phyloP scores from a whole-genome alignment of 2,329 filamentous ascomycete species.

The Lachnellula cervina region DNA sequence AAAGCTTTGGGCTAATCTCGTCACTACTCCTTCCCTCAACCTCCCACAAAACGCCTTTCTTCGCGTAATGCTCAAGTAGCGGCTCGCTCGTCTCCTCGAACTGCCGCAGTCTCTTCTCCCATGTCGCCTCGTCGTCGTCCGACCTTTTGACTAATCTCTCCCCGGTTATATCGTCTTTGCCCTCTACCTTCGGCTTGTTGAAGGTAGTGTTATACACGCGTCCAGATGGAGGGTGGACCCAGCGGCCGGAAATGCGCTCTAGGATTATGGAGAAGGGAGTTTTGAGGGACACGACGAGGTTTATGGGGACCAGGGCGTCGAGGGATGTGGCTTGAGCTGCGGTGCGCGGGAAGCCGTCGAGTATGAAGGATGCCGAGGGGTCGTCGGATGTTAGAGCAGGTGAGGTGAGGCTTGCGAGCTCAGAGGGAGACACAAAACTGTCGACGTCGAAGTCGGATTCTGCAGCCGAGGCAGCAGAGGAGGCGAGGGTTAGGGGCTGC shows the following conservation, averaged over 20 bases:
- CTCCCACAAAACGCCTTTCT: conserved; percentile 77
- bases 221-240: conserved; percentile 88
- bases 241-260: conserved; percentile 82
- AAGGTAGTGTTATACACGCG: conserved; percentile 94
- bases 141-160: conserved; percentile 75
- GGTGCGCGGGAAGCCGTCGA: conserved; percentile 94
- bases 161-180: conserved; percentile 85
- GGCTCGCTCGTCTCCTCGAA: conserved; percentile 85
- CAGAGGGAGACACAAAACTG: conserved; percentile 25
- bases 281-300: conserved; percentile 80
- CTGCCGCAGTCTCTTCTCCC: conserved; percentile 71
- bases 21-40: conserved; percentile 87
- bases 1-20: conserved; percentile 89
- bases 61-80: conserved; percentile 82
- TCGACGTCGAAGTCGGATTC: conserved; percentile 30
- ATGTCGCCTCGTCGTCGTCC: conserved; percentile 85
- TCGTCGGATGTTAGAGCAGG: conserved; percentile 54
- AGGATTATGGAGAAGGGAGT: conserved; percentile 85
- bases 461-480: conserved; percentile 32
- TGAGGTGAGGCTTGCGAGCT: conserved; percentile 32
- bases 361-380: conserved; percentile 81
- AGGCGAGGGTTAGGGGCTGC: conserved; percentile 31
- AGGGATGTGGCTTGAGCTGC: conserved; percentile 72
- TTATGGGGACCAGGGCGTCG: conserved; percentile 83
- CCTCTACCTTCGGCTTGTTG: conserved; percentile 74